Evolutionary conservation across 2,329 filamentous ascomycete species (phyloP).

Genomic region (Canariomyces notabilis): DNA sequence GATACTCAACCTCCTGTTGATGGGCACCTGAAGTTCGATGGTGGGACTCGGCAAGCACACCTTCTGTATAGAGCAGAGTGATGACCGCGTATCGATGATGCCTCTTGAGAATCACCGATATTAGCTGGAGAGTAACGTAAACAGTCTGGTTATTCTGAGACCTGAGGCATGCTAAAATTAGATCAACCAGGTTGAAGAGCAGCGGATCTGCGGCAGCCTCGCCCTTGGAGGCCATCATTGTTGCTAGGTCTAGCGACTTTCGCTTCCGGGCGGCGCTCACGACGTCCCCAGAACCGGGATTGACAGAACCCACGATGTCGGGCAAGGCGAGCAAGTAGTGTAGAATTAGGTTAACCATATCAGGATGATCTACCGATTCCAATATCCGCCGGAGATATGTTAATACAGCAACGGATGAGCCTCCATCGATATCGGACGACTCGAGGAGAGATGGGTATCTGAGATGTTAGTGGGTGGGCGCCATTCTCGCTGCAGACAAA

Average conservation of each 20-base stretch:
- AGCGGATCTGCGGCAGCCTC: constrained; percentile 72
- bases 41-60: constrained; percentile 47
- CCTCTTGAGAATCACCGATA: constrained; percentile 78
- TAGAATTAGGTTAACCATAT: constrained; percentile 89
- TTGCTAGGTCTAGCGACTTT: constrained; percentile 83
- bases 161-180: constrained; percentile 77
- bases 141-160: constrained; percentile 87
- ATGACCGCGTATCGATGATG: constrained; percentile 83
- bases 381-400: constrained; percentile 89
- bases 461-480: constrained; percentile 12
- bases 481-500: neutral
- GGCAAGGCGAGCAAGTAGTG: constrained; percentile 85
- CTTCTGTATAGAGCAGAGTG: constrained; percentile 66
- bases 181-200: constrained; percentile 88
- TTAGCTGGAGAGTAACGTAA: constrained; percentile 78
- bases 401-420: constrained; percentile 90
- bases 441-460: constrained; percentile 94
- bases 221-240: constrained; percentile 68
- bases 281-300: constrained; percentile 41
- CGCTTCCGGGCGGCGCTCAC: constrained; percentile 70
- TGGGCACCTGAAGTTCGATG: constrained; percentile 68
- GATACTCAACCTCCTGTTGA: constrained; percentile 66
- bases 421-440: constrained; percentile 94
- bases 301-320: constrained; percentile 42
- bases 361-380: constrained; percentile 85